Conservation (phyloP, 148 eudicot genomes). For the Bassia scoparia region DNA sequence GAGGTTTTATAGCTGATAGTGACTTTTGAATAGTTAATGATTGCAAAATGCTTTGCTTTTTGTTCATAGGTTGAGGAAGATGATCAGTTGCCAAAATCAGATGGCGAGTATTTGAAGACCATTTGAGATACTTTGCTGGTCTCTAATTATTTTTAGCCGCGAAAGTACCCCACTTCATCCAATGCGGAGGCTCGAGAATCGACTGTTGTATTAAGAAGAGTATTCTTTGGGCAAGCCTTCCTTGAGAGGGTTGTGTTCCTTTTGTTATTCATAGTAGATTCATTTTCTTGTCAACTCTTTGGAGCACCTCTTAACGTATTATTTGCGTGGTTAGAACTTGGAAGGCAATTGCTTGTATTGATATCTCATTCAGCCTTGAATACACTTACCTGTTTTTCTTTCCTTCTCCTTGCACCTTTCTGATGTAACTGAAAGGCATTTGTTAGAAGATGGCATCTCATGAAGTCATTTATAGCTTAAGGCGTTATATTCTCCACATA, state of each 20-base stretch:
- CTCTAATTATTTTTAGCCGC: constrained; percentile 29
- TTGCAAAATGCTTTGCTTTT: not conserved
- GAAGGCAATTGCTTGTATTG: constrained; percentile 4
- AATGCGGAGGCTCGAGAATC: constrained; percentile 1
- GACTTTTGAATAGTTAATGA: not conserved
- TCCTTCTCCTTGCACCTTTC: too few species aligned
- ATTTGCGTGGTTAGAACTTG: not conserved
- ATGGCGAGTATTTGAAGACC: constrained; percentile 80
- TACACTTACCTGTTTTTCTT: not conserved
- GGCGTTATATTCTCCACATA: too few species aligned
- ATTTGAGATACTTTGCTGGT: constrained; percentile 63
- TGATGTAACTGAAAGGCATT: too few species aligned
- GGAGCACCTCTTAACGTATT: not conserved
- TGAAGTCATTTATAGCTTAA: too few species aligned
- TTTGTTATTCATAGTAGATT: not conserved
- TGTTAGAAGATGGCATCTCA: too few species aligned
- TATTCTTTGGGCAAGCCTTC: constrained; percentile 2
- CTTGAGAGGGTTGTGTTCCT: not conserved
- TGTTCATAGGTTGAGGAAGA: constrained; percentile 59
- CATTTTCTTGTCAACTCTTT: not conserved
- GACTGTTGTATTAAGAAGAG: constrained; percentile 4
- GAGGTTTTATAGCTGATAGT: too few species aligned
- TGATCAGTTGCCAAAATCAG: constrained; percentile 69
- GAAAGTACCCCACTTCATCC: not conserved
- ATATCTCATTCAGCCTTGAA: not conserved